Conservation (phyloP, 345 rosid genomes). For the Eucalyptus globulus region DNA sequence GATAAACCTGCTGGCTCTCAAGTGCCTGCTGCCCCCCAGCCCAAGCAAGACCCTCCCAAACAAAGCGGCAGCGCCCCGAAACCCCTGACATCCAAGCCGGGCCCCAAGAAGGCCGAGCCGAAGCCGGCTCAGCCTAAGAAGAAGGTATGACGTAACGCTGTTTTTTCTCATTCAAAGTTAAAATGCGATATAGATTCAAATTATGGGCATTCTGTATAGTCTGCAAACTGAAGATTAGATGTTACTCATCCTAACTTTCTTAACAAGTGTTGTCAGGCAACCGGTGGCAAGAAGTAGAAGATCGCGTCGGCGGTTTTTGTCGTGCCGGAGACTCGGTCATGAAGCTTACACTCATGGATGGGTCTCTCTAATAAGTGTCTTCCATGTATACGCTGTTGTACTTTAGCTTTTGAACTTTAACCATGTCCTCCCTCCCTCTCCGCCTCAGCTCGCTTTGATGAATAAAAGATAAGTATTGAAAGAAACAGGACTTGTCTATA, state of each 20-base stretch:
- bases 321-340: background rate
- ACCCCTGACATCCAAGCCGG: slow-evolving; percentile 19
- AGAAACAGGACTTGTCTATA: background rate
- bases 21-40: slow-evolving; percentile 1
- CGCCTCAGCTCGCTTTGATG: background rate
- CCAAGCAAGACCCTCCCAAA: slow-evolving; percentile 24
- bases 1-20: slow-evolving; percentile 32
- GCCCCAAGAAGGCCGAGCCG: slow-evolving; percentile 28
- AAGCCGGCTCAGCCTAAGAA: slow-evolving; percentile 32
- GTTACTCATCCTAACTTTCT: background rate
- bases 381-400: background rate
- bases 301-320: background rate
- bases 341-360: background rate
- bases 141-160: slow-evolving; percentile 14
- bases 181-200: background rate
- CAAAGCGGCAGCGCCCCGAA: slow-evolving; percentile 3
- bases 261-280: background rate
- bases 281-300: background rate
- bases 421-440: background rate
- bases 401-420: background rate
- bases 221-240: background rate
- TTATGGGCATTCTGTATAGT: background rate
- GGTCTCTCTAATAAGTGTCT: background rate
- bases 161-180: background rate
- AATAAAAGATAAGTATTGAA: background rate